phyloP scores from a whole-genome alignment of 148 eudicot genomes.

The Camellia sinensis region DNA sequence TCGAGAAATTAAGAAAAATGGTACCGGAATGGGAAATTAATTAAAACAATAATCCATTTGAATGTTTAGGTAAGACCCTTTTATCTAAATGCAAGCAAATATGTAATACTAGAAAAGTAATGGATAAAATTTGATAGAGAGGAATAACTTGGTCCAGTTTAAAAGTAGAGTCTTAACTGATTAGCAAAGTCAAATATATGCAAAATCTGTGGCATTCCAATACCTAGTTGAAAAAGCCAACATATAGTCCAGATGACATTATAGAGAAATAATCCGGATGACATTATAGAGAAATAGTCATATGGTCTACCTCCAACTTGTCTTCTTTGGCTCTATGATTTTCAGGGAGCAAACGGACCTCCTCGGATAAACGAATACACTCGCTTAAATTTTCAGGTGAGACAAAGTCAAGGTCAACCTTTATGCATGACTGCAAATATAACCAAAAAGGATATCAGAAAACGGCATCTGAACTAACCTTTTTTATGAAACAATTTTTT shows the following conservation, averaged over 20 bases:
- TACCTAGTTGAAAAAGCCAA: neutral
- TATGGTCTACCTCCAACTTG: slow-evolving; percentile 33
- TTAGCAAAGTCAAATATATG: neutral
- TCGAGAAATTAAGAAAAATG: neutral
- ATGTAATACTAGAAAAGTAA: neutral
- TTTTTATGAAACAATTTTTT: neutral
- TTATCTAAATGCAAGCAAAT: neutral
- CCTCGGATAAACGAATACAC: slow-evolving; percentile 34
- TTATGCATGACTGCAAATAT: slow-evolving; percentile 33
- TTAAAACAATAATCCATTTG: neutral
- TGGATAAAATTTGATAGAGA: neutral
- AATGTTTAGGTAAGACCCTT: neutral
- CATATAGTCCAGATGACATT: neutral
- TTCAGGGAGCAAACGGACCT: slow-evolving; percentile 32
- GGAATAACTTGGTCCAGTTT: neutral
- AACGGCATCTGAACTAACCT: neutral
- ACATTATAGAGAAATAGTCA: neutral
- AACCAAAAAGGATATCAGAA: neutral
- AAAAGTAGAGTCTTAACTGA: neutral
- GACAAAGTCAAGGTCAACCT: slow-evolving; percentile 36
- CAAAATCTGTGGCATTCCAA: neutral
- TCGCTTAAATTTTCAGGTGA: slow-evolving; percentile 37
- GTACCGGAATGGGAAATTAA: neutral
- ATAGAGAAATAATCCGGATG: neutral
- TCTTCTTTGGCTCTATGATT: slow-evolving; percentile 42